Evolutionary conservation across 495 filamentous ascomycete species (phyloP), one percentile per base, ranked within the genome.

Genomic region (Bombardia bombarda): DNA sequence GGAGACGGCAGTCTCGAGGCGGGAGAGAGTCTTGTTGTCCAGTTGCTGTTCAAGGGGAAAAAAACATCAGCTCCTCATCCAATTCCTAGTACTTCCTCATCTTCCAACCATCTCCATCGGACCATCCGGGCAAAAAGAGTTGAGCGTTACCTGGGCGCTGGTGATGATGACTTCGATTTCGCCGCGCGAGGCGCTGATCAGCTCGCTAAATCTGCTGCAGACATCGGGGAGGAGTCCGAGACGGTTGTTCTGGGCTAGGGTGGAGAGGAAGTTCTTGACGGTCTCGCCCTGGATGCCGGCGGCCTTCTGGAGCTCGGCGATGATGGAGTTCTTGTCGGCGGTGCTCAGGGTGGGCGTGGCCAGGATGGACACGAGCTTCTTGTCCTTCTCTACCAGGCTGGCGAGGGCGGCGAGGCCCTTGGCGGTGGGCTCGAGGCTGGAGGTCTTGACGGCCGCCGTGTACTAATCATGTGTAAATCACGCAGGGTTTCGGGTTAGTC

Each of bases 191-290:
- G 92, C 92, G 56, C 87, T 76, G 77, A 98, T 93, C 52, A 98
- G 72, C 56, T 75, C 74, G 42, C 55, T 72, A 65, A 95, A 98
- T 76, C 97, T 95, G 62, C 83, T 81, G 64, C 79, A 83, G 47
- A 96, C 83, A 52, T 78, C 78, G 61, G 82, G 75, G 33, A 98
- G 73, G 42, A 92, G 68, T 28, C 83, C 82, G 48, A 98, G 73
- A 40, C 92, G 80, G 77, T 98, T 97, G 80, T 97, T 95, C 68
- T 93, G 87, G 40, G 90, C 89, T 26, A 98, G 73, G 34, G 89
- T 84, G 33, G 69, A 61, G 49, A 98, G 76, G 72, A 97, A 87
- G 77, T 95, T 94, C 82, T 90, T 90, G 63, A 96, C 72, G 49
- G 87, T 85, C 55, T 87, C 82, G 64, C 85, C 80, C 40, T 73